phyloP scores from a whole-genome alignment of 2,329 filamentous ascomycete species.

The Fusarium aywerte region DNA sequence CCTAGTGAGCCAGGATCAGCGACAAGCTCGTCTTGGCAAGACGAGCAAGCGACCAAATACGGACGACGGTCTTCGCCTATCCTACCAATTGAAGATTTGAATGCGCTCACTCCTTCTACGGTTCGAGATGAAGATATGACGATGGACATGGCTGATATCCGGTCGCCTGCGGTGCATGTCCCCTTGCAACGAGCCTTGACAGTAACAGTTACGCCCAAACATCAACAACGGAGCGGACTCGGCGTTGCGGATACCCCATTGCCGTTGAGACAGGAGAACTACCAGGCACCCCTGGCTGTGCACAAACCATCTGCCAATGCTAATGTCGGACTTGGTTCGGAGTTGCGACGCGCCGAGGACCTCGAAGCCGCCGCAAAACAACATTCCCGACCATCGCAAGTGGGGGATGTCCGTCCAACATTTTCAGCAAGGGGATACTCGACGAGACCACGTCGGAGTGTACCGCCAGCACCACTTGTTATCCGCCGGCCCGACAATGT shows the following conservation, averaged over 20 bases:
- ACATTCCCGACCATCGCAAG: conserved; percentile 63
- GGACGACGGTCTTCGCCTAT: conserved; percentile 62
- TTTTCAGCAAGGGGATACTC: conserved; percentile 66
- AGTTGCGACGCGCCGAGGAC: conserved; percentile 23
- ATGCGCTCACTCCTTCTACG: conserved; percentile 49
- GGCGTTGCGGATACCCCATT: conserved; percentile 29
- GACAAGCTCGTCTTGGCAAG: conserved; percentile 14
- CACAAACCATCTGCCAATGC: conserved; percentile 51
- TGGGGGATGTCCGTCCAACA: conserved; percentile 68
- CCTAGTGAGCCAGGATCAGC: conserved; percentile 12
- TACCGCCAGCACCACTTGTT: conserved; percentile 66
- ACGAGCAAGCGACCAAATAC: conserved; percentile 14
- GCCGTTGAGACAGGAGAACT: conserved; percentile 44
- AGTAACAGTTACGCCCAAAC: conserved; percentile 46
- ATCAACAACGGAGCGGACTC: conserved; percentile 27
- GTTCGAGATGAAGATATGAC: conserved; percentile 56
- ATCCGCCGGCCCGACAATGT: conserved; percentile 59
- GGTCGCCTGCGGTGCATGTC: conserved; percentile 60
- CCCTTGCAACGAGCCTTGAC: conserved; percentile 56
- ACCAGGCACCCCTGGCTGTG: conserved; percentile 57
- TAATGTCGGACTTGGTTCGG: conserved; percentile 19
- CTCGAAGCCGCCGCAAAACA: conserved; percentile 12
- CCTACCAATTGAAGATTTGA: conserved; percentile 54
- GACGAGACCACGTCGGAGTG: conserved; percentile 61
- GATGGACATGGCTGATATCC: conserved; percentile 59